Conservation (phyloP, 139 green algal species). For the Tetradesmus obliquus region DNA sequence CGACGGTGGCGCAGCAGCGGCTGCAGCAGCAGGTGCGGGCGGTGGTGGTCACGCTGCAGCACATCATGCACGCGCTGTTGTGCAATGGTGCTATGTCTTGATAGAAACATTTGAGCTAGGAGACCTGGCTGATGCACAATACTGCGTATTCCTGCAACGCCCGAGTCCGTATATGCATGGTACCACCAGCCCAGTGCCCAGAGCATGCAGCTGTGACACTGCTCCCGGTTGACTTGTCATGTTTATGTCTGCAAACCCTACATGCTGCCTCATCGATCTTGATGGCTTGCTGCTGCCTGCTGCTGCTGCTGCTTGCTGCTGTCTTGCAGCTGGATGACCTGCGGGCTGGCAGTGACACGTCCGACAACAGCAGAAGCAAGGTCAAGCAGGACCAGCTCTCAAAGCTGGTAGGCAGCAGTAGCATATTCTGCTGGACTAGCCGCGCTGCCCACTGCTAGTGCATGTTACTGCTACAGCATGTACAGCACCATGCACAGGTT, state of each 20-base stretch:
- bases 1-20: background rate
- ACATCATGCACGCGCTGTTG: background rate
- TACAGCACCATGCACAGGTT: background rate
- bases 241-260: background rate
- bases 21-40: slow-evolving; percentile 19
- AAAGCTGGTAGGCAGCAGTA: background rate
- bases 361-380: background rate
- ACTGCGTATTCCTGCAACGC: too few relatives aligned
- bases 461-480: background rate
- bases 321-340: background rate
- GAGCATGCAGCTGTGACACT: too few relatives aligned
- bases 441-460: too few relatives aligned
- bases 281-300: background rate
- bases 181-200: too few relatives aligned
- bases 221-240: background rate
- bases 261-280: background rate
- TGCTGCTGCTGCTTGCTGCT: background rate
- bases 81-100: background rate
- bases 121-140: too few relatives aligned
- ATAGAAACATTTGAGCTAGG: too few relatives aligned
- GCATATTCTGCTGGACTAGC: background rate
- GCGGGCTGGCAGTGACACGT: background rate
- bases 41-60: background rate
- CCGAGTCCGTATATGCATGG: too few relatives aligned
- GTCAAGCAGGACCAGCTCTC: background rate